phyloP scores from a whole-genome alignment of 192 early-diverging fungal species.

The Entomortierella lignicola region DNA sequence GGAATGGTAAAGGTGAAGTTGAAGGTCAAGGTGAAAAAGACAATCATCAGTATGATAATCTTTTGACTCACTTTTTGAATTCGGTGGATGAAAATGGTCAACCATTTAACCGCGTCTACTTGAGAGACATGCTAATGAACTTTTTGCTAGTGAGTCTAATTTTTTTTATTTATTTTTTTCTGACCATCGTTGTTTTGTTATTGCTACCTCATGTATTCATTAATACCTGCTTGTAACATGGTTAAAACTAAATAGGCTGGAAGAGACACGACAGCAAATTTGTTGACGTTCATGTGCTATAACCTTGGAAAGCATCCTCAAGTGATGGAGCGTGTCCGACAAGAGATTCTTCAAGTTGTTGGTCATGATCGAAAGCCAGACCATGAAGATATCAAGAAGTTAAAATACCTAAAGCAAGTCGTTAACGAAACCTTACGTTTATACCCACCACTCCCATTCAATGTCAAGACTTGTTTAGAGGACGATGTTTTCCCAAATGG shows the following conservation, averaged over 20 bases:
- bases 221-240: too few relatives aligned
- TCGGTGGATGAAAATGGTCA: conserved; percentile 42
- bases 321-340: conserved; percentile 45
- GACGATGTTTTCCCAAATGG: conserved; percentile 54
- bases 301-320: conserved; percentile 54
- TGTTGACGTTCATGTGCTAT: conserved; percentile 56
- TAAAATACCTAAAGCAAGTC: conserved; percentile 66
- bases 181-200: not conserved
- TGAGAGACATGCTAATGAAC: conserved; percentile 53
- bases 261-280: conserved; percentile 58
- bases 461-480: conserved; percentile 40
- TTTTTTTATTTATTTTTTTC: not conserved
- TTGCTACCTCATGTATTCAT: not conserved
- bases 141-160: conserved; percentile 23
- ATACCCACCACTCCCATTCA: conserved; percentile 58
- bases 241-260: too few relatives aligned
- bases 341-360: conserved; percentile 52
- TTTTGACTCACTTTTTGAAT: conserved; percentile 39
- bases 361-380: conserved; percentile 49
- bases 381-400: conserved; percentile 61
- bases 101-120: conserved; percentile 41
- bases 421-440: conserved; percentile 68
- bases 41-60: conserved; percentile 31
- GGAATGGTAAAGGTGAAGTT: conserved; percentile 2
- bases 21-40: not conserved